phyloP scores from a whole-genome alignment of 2,329 filamentous ascomycete genomes.

The Colletotrichum sp. region DNA sequence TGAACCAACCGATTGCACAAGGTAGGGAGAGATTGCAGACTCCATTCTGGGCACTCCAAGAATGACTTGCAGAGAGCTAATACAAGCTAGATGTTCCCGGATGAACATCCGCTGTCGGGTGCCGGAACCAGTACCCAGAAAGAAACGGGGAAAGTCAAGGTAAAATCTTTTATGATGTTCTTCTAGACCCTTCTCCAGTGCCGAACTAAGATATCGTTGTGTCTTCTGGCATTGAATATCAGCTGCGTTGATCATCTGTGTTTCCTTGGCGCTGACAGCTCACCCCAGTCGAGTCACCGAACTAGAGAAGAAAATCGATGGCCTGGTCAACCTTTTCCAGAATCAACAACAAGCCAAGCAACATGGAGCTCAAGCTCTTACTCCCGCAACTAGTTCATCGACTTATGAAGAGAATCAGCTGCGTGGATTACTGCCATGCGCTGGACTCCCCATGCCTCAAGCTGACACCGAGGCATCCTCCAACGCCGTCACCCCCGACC shows the following conservation, averaged over 20 bases:
- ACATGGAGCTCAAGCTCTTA: neutral
- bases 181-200: neutral
- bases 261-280: neutral
- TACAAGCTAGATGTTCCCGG: conserved; percentile 33
- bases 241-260: neutral
- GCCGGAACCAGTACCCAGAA: conserved; percentile 36
- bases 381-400: neutral
- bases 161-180: conserved; percentile 11
- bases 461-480: neutral
- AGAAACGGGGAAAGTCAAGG: conserved; percentile 42
- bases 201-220: neutral
- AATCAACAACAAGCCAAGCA: conserved; percentile 27
- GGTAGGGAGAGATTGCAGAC: conserved; percentile 24
- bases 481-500: neutral
- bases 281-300: conserved; percentile 38
- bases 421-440: neutral
- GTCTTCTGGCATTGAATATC: neutral
- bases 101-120: conserved; percentile 38
- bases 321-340: conserved; percentile 40
- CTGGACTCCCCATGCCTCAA: neutral
- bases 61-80: neutral
- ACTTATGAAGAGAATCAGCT: neutral
- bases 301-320: conserved; percentile 44
- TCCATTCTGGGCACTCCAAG: neutral
- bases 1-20: conserved; percentile 27